Conservation (phyloP, 768 basidiomycete genomes). For the Mycena albidolilacea region DNA sequence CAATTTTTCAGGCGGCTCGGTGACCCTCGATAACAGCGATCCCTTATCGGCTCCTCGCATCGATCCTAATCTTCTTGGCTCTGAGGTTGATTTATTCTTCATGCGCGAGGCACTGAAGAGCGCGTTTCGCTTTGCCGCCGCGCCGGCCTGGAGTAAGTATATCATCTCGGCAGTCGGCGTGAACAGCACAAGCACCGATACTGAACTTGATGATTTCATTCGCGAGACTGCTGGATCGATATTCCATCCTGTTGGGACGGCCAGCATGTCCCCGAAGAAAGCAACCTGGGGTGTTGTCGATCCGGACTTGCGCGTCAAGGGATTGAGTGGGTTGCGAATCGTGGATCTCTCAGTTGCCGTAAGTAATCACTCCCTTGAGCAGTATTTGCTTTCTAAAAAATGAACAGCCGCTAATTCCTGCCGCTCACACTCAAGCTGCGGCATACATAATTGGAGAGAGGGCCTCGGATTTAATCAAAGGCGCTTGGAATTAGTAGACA, state of each 20-base stretch:
- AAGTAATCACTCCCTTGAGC: not conserved
- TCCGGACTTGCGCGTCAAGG: constrained; percentile 46
- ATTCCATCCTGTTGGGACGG: constrained; percentile 42
- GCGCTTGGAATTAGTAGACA: not conserved
- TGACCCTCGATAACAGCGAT: constrained; percentile 7
- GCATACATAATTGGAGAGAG: constrained; percentile 6
- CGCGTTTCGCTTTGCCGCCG: not conserved
- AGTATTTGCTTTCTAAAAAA: not conserved
- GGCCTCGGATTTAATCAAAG: constrained; percentile 1
- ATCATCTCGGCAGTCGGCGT: not conserved
- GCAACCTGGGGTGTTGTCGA: constrained; percentile 50
- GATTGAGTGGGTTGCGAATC: constrained; percentile 45
- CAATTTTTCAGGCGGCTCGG: constrained; percentile 15
- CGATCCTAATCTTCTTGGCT: constrained; percentile 4
- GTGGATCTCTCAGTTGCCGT: constrained; percentile 53
- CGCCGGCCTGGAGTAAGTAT: constrained; percentile 1
- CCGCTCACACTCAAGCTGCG: constrained; percentile 11
- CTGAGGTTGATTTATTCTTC: constrained; percentile 3
- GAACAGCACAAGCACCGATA: constrained; percentile 1
- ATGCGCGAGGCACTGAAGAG: constrained; percentile 14
- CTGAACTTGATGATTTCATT: not conserved
- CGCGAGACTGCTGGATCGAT: not conserved
- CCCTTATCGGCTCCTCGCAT: not conserved
- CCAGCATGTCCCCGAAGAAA: constrained; percentile 47
- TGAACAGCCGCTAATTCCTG: not conserved